phyloP scores from a whole-genome alignment of 2,329 filamentous ascomycete genomes.

The Pseudogymnoascus sp. region DNA sequence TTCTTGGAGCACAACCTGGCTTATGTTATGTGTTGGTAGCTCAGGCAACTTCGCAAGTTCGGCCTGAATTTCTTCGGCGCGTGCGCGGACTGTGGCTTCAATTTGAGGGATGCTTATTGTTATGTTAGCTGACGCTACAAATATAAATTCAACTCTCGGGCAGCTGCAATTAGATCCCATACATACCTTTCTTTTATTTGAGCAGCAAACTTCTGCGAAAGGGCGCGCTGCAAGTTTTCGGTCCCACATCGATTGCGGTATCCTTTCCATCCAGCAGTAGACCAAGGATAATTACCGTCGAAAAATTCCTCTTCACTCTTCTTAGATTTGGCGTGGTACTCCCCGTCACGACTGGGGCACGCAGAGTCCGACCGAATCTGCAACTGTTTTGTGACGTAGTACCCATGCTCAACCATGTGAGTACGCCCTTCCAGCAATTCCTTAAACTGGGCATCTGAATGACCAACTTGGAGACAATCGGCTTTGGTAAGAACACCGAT shows the following conservation, averaged over 20 bases:
- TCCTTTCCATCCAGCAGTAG: conserved; percentile 27
- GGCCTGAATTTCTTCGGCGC: conserved; percentile 42
- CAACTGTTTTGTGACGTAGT: conserved; percentile 67
- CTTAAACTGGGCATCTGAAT: conserved; percentile 48
- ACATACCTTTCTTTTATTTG: conserved; percentile 33
- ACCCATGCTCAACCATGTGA: conserved; percentile 62
- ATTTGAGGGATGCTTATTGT: conserved; percentile 34
- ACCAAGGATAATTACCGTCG: conserved; percentile 35
- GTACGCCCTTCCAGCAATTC: conserved; percentile 51
- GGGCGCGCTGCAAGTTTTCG: conserved; percentile 36
- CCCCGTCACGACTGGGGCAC: conserved; percentile 15
- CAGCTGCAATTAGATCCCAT: background rate
- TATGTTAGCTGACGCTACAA: conserved; percentile 14
- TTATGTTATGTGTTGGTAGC: conserved; percentile 53
- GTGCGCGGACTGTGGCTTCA: conserved; percentile 20
- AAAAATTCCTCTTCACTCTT: conserved; percentile 45
- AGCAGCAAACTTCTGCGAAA: conserved; percentile 40
- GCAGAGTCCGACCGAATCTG: conserved; percentile 30
- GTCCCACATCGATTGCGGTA: conserved; percentile 44
- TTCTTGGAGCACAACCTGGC: conserved; percentile 53
- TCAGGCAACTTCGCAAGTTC: conserved; percentile 55
- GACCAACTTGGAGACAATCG: conserved; percentile 53
- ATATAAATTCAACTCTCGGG: background rate
- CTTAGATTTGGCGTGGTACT: conserved; percentile 40
- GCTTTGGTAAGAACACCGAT: conserved; percentile 80